These are phyloP conservation scores for Beauveria australis DNA, from an alignment of 2,329 filamentous ascomycete species.

Conservation along the genomic window DNA sequence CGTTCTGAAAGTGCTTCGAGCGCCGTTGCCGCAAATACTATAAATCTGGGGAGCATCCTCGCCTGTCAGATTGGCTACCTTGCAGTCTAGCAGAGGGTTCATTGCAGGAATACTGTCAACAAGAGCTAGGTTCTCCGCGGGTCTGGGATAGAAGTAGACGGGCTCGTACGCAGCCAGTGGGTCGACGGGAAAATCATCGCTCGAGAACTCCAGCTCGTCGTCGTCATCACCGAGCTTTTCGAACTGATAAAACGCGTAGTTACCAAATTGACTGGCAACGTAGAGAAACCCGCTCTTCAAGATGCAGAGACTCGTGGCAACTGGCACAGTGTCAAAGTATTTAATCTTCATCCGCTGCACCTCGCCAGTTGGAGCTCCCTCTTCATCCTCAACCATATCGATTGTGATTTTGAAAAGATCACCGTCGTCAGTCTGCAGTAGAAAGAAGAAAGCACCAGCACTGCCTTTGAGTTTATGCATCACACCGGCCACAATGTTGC, in stretches of 20 bases:
- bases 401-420: constrained; percentile 95
- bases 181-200: constrained; percentile 74
- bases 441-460: constrained; percentile 87
- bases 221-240: constrained; percentile 95
- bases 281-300: constrained; percentile 94
- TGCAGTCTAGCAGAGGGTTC: constrained; percentile 86
- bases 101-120: constrained; percentile 81
- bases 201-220: constrained; percentile 77
- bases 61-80: constrained; percentile 80
- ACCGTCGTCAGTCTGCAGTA: constrained; percentile 94
- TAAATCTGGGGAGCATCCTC: constrained; percentile 98
- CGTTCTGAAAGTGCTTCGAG: constrained; percentile 81
- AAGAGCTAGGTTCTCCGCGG: constrained; percentile 71
- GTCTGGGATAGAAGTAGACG: constrained; percentile 76
- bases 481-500: constrained; percentile 80
- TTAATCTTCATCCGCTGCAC: constrained; percentile 84
- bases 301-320: constrained; percentile 82
- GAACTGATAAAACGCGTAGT: constrained; percentile 93
- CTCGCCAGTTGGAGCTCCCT: constrained; percentile 70
- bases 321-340: constrained; percentile 93
- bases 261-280: constrained; percentile 83
- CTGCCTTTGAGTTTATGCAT: constrained; percentile 89
- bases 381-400: constrained; percentile 76
- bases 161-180: constrained; percentile 63
- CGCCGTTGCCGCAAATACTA: constrained; percentile 79